These are phyloP conservation scores for Trifolium repens DNA, from an alignment of 306 rosid species.

Conservation along the genomic window DNA sequence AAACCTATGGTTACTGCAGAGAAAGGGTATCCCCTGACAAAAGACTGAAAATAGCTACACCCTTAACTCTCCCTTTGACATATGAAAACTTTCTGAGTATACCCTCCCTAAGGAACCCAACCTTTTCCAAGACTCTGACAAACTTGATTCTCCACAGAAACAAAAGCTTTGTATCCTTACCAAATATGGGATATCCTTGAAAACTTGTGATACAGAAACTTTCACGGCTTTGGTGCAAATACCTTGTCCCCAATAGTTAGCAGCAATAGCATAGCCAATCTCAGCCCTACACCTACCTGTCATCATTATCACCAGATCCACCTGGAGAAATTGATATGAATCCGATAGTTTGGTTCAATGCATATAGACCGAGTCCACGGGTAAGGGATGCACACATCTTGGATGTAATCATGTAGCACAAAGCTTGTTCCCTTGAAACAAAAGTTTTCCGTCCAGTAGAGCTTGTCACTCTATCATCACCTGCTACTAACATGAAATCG, in stretches of 20 bases:
- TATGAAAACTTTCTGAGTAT: conserved; percentile 55
- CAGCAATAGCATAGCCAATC: conserved; percentile 56
- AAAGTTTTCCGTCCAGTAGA: conserved; percentile 46
- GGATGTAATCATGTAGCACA: conserved; percentile 45
- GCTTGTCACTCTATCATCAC: conserved; percentile 57
- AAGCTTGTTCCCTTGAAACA: conserved; percentile 57
- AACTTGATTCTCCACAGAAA: conserved; percentile 48
- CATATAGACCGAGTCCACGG: conserved; percentile 68
- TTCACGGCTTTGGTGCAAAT: conserved; percentile 53
- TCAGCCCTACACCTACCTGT: conserved; percentile 57
- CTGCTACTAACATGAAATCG: conserved; percentile 54
- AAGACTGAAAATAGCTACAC: conserved; percentile 50
- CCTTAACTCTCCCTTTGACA: conserved; percentile 49
- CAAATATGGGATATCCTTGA: conserved; percentile 52
- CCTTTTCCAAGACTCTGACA: conserved; percentile 72
- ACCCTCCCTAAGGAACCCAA: conserved; percentile 68
- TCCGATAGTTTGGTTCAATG: conserved; percentile 53
- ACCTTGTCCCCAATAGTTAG: conserved; percentile 63
- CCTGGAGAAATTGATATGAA: conserved; percentile 44
- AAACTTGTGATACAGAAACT: conserved; percentile 51
- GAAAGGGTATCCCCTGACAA: conserved; percentile 39
- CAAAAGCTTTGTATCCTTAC: conserved; percentile 58
- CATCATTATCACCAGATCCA: conserved; percentile 41
- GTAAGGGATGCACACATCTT: conserved; percentile 66
- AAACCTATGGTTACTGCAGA: neutral